Percentiles rank a stretch among this genome's conserved stretches.
Evolutionary conservation across 2,329 filamentous ascomycete genomes (phyloP).

Genomic region (Curvularia sp.): DNA sequence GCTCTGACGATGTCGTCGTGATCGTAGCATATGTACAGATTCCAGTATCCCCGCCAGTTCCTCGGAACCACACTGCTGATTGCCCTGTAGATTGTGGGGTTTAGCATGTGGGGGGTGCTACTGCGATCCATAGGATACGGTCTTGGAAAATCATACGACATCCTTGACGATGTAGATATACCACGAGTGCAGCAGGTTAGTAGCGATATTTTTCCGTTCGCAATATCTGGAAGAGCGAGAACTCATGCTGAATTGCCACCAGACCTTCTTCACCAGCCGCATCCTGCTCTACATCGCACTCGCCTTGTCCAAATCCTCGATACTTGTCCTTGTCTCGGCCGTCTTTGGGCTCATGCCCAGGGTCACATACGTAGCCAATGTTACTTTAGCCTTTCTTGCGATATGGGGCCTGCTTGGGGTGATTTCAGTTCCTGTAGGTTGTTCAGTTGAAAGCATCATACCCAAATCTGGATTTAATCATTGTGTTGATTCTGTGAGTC

Average conservation of each 20-base stretch:
- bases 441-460: conserved; percentile 5
- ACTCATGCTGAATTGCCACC: background rate
- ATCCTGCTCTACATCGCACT: conserved; percentile 15
- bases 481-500: conserved; percentile 6
- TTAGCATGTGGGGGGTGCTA: conserved; percentile 11
- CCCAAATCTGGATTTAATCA: conserved; percentile 1
- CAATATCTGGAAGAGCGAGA: background rate
- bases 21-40: conserved; percentile 11
- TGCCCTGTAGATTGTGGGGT: background rate
- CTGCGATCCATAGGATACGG: conserved; percentile 7
- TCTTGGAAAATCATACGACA: conserved; percentile 7
- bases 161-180: conserved; percentile 7
- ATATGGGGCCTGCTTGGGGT: conserved; percentile 6
- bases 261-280: conserved; percentile 10
- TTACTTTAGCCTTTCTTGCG: background rate
- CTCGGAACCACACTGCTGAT: background rate
- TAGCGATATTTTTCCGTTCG: background rate
- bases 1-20: conserved; percentile 9
- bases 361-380: background rate
- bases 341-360: conserved; percentile 8
- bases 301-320: conserved; percentile 12
- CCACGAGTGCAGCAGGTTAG: conserved; percentile 8
- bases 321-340: conserved; percentile 6
- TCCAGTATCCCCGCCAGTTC: background rate
- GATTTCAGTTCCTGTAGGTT: conserved; percentile 6